Evolutionary conservation across 805 yeast species (phyloP), one percentile per base, ranked within the genome.

Genomic region (Debaryomyces castellii): DNA sequence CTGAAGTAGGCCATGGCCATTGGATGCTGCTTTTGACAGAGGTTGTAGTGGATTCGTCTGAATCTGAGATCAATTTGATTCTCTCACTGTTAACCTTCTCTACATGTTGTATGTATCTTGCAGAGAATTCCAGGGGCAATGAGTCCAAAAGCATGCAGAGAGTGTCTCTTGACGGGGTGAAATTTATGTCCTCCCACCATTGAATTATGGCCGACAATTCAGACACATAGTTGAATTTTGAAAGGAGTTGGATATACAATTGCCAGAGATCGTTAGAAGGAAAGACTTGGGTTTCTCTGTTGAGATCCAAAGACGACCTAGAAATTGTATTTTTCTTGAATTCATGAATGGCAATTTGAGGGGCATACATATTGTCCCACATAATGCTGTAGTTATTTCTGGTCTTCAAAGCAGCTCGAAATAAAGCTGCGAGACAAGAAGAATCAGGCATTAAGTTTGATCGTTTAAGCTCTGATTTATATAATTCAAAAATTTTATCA

Each of bases 341-440:
- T 57, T 84, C 87, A 32, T 69, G 73, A 2, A 82, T 69, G 0
- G 87, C 82, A 21, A 81, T 68, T 52, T 83, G 88, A 1, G 84
- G 69, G 0, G 90, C 87, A 43, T 64, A 76, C 33, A 71, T 41
- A 1, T 64, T 63, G 8, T 69, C 80, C 88, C 88, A 83, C 14
- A 63, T 41, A 2, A 74, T 39, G 25, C 55, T 51, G 5, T 59
- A 50, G 6, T 44, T 32, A 2, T 52, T 45, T 30, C 39, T 59
- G 55, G 27, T 20, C n/a, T 35, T 41, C 12, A 24, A 18, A 5
- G 84, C 73, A 0, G 85, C 82, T 1, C 68, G 58, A 24, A 85
- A 68, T 21, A 85, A 62, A 0, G 83, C 76, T 2, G 65, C 30
- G 11, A 73, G 44, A 43, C 74, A 64, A 3, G 51, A 51, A 23